Base-by-base conservation (phyloP, 805 yeast species). In the Wickerhamomyces ciferrii region DNA sequence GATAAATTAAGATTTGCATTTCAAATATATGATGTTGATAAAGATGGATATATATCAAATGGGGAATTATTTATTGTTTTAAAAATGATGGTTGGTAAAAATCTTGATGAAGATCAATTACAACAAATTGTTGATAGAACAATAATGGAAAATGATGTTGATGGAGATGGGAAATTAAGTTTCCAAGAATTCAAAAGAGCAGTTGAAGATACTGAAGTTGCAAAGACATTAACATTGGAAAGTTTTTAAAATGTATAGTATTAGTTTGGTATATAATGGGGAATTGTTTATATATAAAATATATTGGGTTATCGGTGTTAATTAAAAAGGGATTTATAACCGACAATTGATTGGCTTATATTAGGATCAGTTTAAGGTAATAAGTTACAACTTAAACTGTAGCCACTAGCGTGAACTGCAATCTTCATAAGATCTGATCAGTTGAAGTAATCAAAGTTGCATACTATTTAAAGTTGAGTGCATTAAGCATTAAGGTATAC, bases 51-150 rank as follows among this genome's bases (percentile, higher is more conserved):
- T 62, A 88, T 94, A 34, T 91, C 97, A 3, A 92, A 92, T 61
- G 99, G 99, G 21, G 99, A 94, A 67, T 66, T 94, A 47, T 94
- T 84, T 59, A 74, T 92, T 37, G 98, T 94, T 37, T 72, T 94
- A 69, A 87, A 94, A 66, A 87, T 88, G 79, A 94, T 94, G 99
- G 99, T 95, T 24, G 99, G 98, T 1, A 84, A 81, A 55, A 90
- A 94, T 59, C 68, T 95, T 47, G 84, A 81, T 51, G 96, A 87
- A 48, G 81, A 79, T 24, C 96, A 94, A 59, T 74, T 94, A 46
- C 99, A 94, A 64, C 98, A 95, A 66, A 79, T 94, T 44, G 97
- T 92, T n/a, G 98, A 94, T 64, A 83, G 95, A 65, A 90, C 99
- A 0, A 90, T 95, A 53, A 80, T 89, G 81, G 97, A 92, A 63